Evolutionary conservation across 1,139 yeast species (phyloP).

Genomic region (Nakaseomyces delphensis): DNA sequence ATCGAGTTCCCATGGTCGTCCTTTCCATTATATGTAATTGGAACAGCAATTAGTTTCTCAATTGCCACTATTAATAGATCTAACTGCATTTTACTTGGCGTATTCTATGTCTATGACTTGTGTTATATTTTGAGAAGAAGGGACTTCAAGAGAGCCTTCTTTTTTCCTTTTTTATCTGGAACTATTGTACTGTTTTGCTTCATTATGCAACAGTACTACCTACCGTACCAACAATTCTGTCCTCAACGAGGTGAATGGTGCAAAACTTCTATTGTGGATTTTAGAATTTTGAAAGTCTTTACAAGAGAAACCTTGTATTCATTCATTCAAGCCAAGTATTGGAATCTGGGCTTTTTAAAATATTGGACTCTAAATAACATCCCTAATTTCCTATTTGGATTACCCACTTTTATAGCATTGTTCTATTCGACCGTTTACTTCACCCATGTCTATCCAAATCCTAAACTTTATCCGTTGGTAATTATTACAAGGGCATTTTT

Average conservation of each 20-base stretch:
- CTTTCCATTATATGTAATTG: slow-evolving; percentile 30
- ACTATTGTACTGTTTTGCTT: slow-evolving; percentile 41
- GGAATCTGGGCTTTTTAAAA: slow-evolving; percentile 72
- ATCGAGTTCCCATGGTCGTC: slow-evolving; percentile 12
- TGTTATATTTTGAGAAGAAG: slow-evolving; percentile 24
- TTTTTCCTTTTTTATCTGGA: slow-evolving; percentile 46
- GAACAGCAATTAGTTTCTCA: slow-evolving; percentile 54
- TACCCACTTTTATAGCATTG: slow-evolving; percentile 51
- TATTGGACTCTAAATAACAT: slow-evolving; percentile 78
- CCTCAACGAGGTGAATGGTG: slow-evolving; percentile 81
- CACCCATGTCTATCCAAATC: slow-evolving; percentile 19
- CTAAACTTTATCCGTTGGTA: slow-evolving; percentile 35
- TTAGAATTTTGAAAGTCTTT: slow-evolving; percentile 31
- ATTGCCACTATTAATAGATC: slow-evolving; percentile 59
- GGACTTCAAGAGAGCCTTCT: slow-evolving; percentile 16
- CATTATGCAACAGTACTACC: slow-evolving; percentile 37
- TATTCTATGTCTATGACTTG: slow-evolving; percentile 54
- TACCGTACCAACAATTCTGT: slow-evolving; percentile 55
- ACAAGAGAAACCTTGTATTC: slow-evolving; percentile 47
- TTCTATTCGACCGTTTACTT: slow-evolving; percentile 30
- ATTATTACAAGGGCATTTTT: slow-evolving; percentile 38
- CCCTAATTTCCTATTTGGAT: slow-evolving; percentile 75
- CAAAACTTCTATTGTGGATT: slow-evolving; percentile 16
- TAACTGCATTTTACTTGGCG: slow-evolving; percentile 67
- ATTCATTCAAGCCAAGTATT: slow-evolving; percentile 73